Evolutionary conservation across 805 yeast species (phyloP).

Genomic region (Saccharomycopsis schoenii): DNA sequence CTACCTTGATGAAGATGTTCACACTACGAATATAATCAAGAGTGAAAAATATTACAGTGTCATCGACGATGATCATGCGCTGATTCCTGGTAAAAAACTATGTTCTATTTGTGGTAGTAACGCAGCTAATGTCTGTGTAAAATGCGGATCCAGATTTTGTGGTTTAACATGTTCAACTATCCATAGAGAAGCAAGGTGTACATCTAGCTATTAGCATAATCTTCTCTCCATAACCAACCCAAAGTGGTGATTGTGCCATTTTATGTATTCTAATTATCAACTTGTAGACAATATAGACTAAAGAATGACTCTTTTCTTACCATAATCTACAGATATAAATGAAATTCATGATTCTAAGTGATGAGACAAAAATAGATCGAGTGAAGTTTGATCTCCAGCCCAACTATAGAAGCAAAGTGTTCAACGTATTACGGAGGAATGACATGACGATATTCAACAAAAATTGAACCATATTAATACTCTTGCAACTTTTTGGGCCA

Average conservation of each 20-base stretch:
- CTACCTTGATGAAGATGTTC: conserved; percentile 43
- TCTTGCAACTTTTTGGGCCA: too few relatives aligned
- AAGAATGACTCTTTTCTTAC: too few relatives aligned
- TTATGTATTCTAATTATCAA: too few relatives aligned
- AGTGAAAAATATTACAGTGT: conserved; percentile 8
- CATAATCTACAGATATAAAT: too few relatives aligned
- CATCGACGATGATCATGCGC: background rate
- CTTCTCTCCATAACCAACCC: background rate
- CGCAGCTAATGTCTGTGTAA: conserved; percentile 16
- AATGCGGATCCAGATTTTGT: conserved; percentile 16
- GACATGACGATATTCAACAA: too few relatives aligned
- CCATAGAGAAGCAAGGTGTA: conserved; percentile 18
- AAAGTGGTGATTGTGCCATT: background rate
- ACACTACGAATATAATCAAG: conserved; percentile 38
- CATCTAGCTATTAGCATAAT: background rate
- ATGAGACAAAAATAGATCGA: too few relatives aligned
- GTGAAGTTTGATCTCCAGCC: too few relatives aligned
- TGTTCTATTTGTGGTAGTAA: conserved; percentile 18
- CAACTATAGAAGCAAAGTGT: too few relatives aligned
- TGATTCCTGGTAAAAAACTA: conserved; percentile 17
- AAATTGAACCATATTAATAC: too few relatives aligned
- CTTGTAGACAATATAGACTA: too few relatives aligned
- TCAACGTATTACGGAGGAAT: too few relatives aligned
- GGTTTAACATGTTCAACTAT: conserved; percentile 13
- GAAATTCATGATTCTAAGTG: too few relatives aligned